Evolutionary conservation across 2,329 filamentous ascomycete species (phyloP), one percentile per base, ranked within the genome.

Genomic region (Pseudofabraea citricarpa): DNA sequence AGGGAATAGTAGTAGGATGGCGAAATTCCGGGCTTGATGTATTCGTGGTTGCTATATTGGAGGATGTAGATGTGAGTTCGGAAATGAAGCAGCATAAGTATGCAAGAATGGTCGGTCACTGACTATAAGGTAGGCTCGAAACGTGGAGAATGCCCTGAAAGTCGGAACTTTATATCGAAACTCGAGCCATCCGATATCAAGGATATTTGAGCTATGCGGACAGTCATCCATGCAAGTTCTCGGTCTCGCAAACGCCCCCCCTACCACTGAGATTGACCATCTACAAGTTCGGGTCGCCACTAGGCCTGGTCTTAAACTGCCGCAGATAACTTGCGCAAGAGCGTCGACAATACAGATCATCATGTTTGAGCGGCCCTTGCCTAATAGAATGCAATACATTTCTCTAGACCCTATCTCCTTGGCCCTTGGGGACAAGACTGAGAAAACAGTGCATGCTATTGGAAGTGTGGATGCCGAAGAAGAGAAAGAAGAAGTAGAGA

Each of bases 1-100:
- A 88, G 32, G 93, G 91, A 35, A 87, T 96, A 48, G 81, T 98
- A 52, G 87, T 98, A 36, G 93, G 93, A 59, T 98, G 91, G 89
- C 82, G 86, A 58, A 98, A 98, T 65, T 96, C 91, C 27, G 83
- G 85, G 37, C 72, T 90, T 41, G 93, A 98, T 66, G 73, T 97
- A 36, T 86, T 97, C 58, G 90, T 97, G 27, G 82, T 97, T 39
- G 84, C 89, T 20, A 79, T 97, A 36, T 70, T 98, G 49, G 87
- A 95, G 60, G 87, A 93, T 69, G 89, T 95, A 27, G 90, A 96
- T 70, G 88, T 94, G 58, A 63, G 83, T 65, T 40, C 40, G 22
- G 21, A 16, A n/a, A n/a, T n/a, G n/a, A n/a, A 43, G 36, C 18
- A 23, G n/a, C 15, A 16, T n/a, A 16, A 21, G 3, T 20, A 8